A percentile compares a stretch with the other conserved stretches of the same genome.
Evolutionary conservation across 805 yeast genomes (phyloP).

Genomic region (Kuraishia molischiana): DNA sequence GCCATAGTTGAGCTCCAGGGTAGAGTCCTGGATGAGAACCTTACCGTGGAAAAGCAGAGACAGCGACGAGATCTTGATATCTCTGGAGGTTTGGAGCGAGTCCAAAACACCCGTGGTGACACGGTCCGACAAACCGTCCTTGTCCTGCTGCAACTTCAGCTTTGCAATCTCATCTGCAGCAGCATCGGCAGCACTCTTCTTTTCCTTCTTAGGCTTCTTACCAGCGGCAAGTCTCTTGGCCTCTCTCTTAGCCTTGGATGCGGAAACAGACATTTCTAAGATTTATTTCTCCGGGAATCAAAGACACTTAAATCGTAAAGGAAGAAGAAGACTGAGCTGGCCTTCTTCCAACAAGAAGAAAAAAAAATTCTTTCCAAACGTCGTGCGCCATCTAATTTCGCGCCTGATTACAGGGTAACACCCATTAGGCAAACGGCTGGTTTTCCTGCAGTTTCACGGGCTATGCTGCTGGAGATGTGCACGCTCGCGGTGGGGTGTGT

Average conservation of each 20-base stretch:
- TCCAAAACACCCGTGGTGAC: conserved; percentile 96
- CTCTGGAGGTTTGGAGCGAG: conserved; percentile 84
- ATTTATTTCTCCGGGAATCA: too few relatives aligned
- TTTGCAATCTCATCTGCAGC: conserved; percentile 70
- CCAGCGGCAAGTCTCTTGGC: conserved; percentile 90
- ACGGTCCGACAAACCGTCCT: conserved; percentile 91
- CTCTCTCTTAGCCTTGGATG: conserved; percentile 97
- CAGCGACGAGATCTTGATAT: conserved; percentile 82
- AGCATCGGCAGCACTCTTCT: conserved; percentile 48
- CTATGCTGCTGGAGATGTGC: too few relatives aligned
- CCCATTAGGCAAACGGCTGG: too few relatives aligned
- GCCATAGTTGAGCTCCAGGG: conserved; percentile 89
- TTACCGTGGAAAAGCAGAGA: conserved; percentile 96
- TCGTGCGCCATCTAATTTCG: too few relatives aligned
- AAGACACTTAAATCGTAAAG: too few relatives aligned
- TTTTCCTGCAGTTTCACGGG: too few relatives aligned
- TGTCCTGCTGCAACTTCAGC: conserved; percentile 87
- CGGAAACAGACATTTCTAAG: conserved; percentile 64
- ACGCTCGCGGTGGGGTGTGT: too few relatives aligned
- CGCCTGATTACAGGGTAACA: too few relatives aligned
- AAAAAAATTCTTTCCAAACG: too few relatives aligned
- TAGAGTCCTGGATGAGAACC: conserved; percentile 87
- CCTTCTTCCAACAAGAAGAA: too few relatives aligned
- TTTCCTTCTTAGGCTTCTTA: conserved; percentile 54
- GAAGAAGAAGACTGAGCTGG: conserved; percentile 2